Evolutionary conservation across 495 filamentous ascomycete genomes (phyloP).

Genomic region (Tuber indicum): DNA sequence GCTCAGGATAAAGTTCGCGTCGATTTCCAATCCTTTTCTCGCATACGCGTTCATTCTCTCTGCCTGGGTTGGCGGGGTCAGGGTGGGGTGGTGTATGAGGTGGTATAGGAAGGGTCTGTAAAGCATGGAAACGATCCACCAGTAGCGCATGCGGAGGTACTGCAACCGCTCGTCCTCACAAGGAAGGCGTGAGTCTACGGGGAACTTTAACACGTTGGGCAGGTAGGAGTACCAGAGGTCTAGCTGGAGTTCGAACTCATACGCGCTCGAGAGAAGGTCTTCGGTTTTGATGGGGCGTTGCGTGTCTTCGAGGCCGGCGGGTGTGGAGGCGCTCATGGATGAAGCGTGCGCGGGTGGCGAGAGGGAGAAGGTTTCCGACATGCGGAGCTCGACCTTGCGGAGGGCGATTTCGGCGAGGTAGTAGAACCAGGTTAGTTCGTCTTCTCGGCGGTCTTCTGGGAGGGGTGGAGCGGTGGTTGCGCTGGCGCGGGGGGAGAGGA

Average conservation of each 20-base stretch:
- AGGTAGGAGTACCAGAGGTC: slow-evolving; percentile 32
- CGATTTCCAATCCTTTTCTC: slow-evolving; percentile 32
- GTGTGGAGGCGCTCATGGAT: slow-evolving; percentile 9
- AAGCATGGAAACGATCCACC: slow-evolving; percentile 31
- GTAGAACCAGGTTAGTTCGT: slow-evolving; percentile 43
- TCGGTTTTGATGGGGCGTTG: slow-evolving; percentile 17
- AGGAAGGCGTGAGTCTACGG: slow-evolving; percentile 12
- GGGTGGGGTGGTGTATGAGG: slow-evolving; percentile 26
- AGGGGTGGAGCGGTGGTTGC: background rate
- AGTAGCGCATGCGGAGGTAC: slow-evolving; percentile 32
- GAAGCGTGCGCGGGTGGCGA: slow-evolving; percentile 11
- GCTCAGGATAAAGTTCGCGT: slow-evolving; percentile 32
- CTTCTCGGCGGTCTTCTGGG: slow-evolving; percentile 26
- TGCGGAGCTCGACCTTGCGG: slow-evolving; percentile 35
- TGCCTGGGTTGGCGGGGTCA: slow-evolving; percentile 3
- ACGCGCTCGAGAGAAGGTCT: slow-evolving; percentile 28
- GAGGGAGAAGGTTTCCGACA: slow-evolving; percentile 21
- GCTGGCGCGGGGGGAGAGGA: background rate
- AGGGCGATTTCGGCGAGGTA: slow-evolving; percentile 44
- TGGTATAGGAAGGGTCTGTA: slow-evolving; percentile 37
- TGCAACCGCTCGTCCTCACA: slow-evolving; percentile 32
- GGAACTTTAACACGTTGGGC: slow-evolving; percentile 31
- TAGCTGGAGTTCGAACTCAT: slow-evolving; percentile 36
- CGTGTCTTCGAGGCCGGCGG: background rate
- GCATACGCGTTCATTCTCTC: slow-evolving; percentile 23